Evolutionary conservation across 2,329 filamentous ascomycete genomes (phyloP), one percentile per base, ranked within the genome.

Genomic region (Alternaria arborescens): DNA sequence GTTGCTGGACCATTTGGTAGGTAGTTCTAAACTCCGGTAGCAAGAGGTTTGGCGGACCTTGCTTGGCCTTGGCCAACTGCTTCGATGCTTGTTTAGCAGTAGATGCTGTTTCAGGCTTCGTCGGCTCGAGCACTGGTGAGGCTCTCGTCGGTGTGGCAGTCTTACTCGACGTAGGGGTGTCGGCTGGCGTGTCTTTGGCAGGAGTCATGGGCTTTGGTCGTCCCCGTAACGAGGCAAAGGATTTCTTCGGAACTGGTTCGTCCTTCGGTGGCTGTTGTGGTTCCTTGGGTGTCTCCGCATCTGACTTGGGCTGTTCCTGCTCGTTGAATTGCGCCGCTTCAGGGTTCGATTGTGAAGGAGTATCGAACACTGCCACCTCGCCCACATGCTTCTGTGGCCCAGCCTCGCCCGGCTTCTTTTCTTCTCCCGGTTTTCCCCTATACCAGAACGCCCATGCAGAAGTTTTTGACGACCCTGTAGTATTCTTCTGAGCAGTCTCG

Each of bases 401-500:
- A 85, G 48, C 84, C 76, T 75, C 88, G 81, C 34, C 86, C 81
- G 63, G 86, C 82, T 52, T 70, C 85, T 82, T 24, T 82, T 87
- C 66, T 76, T 72, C 69, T 83, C 86, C 36, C 72, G 80, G 66
- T 58, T 78, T 78, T 4, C 89, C 88, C 46, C 84, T 86, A 14
- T 89, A 92, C 91, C 91, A 94, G 67, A 94, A 94, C 0, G 89
- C 91, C 91, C 91, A 94, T 0, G 89, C 91, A 0, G 91, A 90
- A 76, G 64, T 80, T 69, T 67, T 84, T 71, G 77, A 71, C 64
- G 85, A 80, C 6, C 80, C 78, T 1, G 80, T 77, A 3, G 52
- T 65, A 40, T 55, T 64, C 14, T 59, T 42, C 20, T 55, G 50
- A 22, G 46, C 20, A 22, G 47, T 48, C 22, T 70, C 61, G 10